phyloP scores from a whole-genome alignment of 2,329 filamentous ascomycete species.

The Fusarium sp. region DNA sequence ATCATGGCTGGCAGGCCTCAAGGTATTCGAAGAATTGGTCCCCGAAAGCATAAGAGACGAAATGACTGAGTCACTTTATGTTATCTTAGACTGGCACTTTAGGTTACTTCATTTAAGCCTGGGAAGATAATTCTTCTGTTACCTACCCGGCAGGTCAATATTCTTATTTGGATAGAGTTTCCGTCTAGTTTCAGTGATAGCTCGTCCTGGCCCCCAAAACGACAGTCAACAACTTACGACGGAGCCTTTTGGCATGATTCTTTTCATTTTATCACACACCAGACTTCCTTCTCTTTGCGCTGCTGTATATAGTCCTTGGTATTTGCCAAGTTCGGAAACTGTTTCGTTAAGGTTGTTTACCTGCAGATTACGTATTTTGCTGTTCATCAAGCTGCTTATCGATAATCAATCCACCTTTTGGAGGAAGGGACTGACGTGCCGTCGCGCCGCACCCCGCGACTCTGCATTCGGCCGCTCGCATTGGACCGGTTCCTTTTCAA shows the following conservation, averaged over 20 bases:
- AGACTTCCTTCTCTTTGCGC: background rate
- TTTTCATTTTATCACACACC: background rate
- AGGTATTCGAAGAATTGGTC: background rate
- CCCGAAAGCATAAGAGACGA: background rate
- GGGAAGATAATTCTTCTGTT: background rate
- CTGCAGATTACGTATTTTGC: background rate
- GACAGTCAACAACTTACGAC: background rate
- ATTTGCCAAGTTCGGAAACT: background rate
- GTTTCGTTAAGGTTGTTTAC: background rate
- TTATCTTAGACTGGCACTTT: background rate
- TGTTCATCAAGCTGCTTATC: constrained; percentile 23
- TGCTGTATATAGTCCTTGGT: background rate
- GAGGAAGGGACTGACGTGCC: constrained; percentile 5
- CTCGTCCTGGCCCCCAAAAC: background rate
- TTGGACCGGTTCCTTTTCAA: constrained; percentile 1
- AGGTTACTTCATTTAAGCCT: background rate
- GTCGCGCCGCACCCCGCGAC: constrained; percentile 34
- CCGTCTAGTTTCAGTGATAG: background rate
- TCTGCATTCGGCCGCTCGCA: constrained; percentile 25
- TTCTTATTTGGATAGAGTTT: background rate
- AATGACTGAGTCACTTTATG: background rate
- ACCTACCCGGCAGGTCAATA: background rate
- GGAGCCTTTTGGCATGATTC: background rate
- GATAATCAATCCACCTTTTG: constrained; percentile 22
- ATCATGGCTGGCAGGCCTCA: background rate